These are phyloP conservation scores for Malus orientalis DNA, from an alignment of 306 rosid species.

Conservation along the genomic window DNA sequence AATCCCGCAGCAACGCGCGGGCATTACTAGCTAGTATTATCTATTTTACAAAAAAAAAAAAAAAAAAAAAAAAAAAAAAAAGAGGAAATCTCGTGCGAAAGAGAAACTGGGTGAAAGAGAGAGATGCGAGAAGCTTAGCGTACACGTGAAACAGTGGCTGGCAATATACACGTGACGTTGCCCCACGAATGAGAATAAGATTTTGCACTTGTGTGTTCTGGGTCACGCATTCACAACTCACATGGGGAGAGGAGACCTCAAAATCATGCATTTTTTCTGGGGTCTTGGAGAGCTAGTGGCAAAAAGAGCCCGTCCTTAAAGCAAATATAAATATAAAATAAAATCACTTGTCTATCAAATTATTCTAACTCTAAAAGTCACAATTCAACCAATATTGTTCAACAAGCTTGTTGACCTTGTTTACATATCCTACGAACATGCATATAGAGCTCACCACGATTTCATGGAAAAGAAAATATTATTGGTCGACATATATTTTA, in stretches of 20 bases:
- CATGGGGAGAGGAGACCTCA: constrained; percentile 1
- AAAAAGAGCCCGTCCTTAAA: neutral
- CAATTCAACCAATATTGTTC: neutral
- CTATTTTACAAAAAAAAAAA: too few species aligned
- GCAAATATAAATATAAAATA: neutral
- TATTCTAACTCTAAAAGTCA: neutral
- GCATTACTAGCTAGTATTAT: too few species aligned
- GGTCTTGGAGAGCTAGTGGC: neutral
- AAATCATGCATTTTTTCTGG: neutral
- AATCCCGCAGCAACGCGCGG: too few species aligned
- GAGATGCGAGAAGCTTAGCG: neutral
- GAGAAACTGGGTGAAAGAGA: neutral
- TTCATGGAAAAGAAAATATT: neutral
- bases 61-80: neutral
- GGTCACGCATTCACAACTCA: neutral
- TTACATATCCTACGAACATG: neutral
- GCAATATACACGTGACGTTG: neutral
- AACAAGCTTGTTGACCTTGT: neutral
- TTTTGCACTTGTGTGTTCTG: neutral
- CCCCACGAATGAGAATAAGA: constrained; percentile 33
- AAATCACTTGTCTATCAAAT: neutral
- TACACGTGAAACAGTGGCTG: constrained; percentile 42
- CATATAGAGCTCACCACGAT: neutral
- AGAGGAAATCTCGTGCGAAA: neutral
- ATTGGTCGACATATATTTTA: neutral